Evolutionary conservation across 23 red algal genomes (phyloP), one percentile per base, ranked within the genome.

Genomic region (Pyropia haitanensis): DNA sequence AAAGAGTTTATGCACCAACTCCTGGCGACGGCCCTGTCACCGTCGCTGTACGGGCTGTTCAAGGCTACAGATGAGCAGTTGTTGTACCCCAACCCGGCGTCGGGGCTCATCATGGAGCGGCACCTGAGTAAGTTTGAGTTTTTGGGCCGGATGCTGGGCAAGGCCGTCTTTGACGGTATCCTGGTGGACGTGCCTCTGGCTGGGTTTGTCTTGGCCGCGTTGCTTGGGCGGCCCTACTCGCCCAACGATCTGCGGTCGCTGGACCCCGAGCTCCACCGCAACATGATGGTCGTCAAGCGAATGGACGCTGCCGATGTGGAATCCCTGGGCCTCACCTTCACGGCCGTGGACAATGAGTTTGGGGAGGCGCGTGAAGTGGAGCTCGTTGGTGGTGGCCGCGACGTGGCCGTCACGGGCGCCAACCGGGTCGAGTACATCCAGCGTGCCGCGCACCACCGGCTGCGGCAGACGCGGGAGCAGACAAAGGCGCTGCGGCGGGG

Each of bases 1-100:
- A 98, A 98, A 29, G 94, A 98, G 77, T 98, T 98, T 44, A 86
- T 98, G 79, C 69, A 98, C 59, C 65, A 98, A 44, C 73, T 98
- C 18, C 29, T 98, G 5, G 58, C 65, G 22, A 61, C 67, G 49
- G 81, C 81, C 1, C 76, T 98, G 20, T 98, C 94, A 26, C 94
- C 94, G 0, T 87, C 76, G 27, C 67, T 74, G 20, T 98, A 98
- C 65, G 85, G 94, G 16, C 52, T 98, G 19, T 91, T 98, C 58
- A 74, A 85, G 49, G 86, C 56, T 14, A 98, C 85, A n/a, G 66
- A 66, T 15, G 78, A 87, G 56, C 86, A 86, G 1, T 64, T 46
- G 27, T 74, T 98, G 2, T 98, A 81, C 57, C 94, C 94, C 1
- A 98, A 98, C 46, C 94, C 94, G 16, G 61, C 88, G 19, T 73